A percentile compares a stretch with the other conserved stretches of the same genome.
Evolutionary conservation across 352 stramenopile genomes (phyloP).

Genomic region (Pythium dissimile): DNA sequence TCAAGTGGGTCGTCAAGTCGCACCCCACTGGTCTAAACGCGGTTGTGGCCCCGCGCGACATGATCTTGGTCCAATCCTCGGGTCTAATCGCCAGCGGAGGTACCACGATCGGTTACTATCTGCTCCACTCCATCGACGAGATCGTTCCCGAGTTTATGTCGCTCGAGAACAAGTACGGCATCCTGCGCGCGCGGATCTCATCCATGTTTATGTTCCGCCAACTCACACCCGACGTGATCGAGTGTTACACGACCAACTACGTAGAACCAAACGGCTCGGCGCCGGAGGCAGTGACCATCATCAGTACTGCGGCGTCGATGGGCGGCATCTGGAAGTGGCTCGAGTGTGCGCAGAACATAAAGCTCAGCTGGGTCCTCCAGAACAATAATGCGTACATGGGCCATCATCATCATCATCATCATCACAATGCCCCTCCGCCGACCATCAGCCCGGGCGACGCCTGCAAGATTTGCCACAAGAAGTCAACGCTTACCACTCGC

Average conservation of each 20-base stretch:
- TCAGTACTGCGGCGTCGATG: conserved; percentile 31
- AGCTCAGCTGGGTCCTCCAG: conserved; percentile 33
- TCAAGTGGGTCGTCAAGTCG: conserved; percentile 25
- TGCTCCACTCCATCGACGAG: conserved; percentile 40
- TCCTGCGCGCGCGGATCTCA: conserved; percentile 39
- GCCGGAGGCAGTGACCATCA: conserved; percentile 34
- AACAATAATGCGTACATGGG: conserved; percentile 22
- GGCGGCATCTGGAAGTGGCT: conserved; percentile 30
- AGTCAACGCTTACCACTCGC: conserved; percentile 2
- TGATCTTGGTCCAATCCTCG: conserved; percentile 11
- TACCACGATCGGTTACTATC: conserved; percentile 35
- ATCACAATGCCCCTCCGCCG: not conserved
- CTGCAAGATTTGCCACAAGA: conserved; percentile 10
- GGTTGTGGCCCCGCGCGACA: conserved; percentile 11
- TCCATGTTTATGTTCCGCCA: conserved; percentile 38
- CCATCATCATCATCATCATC: too few relatives aligned
- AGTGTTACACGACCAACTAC: conserved; percentile 43
- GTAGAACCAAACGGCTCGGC: conserved; percentile 43
- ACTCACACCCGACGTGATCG: conserved; percentile 23
- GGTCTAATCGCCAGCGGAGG: conserved; percentile 6
- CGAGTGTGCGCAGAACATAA: conserved; percentile 12
- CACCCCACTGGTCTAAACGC: conserved; percentile 1
- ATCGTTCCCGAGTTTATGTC: conserved; percentile 27
- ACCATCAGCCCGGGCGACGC: not conserved
- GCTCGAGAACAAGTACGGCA: conserved; percentile 23